Percentiles rank a stretch among this genome's conserved stretches.
These are phyloP conservation scores for Malassezia sympodialis DNA, from an alignment of 1,284 basidiomycete species.

Conservation along the genomic window DNA sequence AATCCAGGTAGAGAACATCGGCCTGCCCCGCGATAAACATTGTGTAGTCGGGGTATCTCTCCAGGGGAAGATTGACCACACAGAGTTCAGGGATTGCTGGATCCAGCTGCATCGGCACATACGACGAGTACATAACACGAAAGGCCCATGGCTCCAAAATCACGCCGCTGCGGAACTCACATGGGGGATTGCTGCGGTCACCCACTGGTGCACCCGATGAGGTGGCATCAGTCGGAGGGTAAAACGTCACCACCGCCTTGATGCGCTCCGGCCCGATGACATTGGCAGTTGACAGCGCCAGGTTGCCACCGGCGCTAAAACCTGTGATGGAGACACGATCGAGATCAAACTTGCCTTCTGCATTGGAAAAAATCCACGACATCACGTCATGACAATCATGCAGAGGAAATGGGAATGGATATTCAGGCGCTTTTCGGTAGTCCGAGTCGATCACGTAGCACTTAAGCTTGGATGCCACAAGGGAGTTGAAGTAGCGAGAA, in stretches of 20 bases:
- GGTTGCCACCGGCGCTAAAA: slow-evolving; percentile 36
- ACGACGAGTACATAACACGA: slow-evolving; percentile 24
- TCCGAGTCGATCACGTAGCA: slow-evolving; percentile 14
- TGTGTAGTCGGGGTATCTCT: slow-evolving; percentile 21
- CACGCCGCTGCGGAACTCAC: slow-evolving; percentile 22
- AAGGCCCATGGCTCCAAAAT: slow-evolving; percentile 23
- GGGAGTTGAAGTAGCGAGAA: slow-evolving; percentile 22
- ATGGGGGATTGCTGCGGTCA: slow-evolving; percentile 3
- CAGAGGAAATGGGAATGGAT: slow-evolving; percentile 31
- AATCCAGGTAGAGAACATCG: slow-evolving; percentile 30
- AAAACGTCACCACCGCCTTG: slow-evolving; percentile 22
- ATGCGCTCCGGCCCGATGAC: slow-evolving; percentile 24
- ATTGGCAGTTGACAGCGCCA: slow-evolving; percentile 25
- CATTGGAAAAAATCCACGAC: slow-evolving; percentile 22
- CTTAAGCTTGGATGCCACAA: slow-evolving; percentile 9
- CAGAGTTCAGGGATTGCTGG: slow-evolving; percentile 23
- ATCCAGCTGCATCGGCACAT: slow-evolving; percentile 22
- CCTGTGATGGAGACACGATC: slow-evolving; percentile 30
- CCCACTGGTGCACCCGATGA: slow-evolving; percentile 15
- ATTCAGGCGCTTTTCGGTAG: slow-evolving; percentile 37
- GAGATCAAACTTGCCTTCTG: slow-evolving; percentile 19
- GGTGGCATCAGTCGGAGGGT: slow-evolving; percentile 28
- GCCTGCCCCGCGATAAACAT: slow-evolving; percentile 26
- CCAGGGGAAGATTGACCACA: slow-evolving; percentile 19
- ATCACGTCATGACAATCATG: slow-evolving; percentile 29